These are phyloP conservation scores for Podaxis sp. DNA, from an alignment of 768 basidiomycete genomes.

Conservation along the genomic window DNA sequence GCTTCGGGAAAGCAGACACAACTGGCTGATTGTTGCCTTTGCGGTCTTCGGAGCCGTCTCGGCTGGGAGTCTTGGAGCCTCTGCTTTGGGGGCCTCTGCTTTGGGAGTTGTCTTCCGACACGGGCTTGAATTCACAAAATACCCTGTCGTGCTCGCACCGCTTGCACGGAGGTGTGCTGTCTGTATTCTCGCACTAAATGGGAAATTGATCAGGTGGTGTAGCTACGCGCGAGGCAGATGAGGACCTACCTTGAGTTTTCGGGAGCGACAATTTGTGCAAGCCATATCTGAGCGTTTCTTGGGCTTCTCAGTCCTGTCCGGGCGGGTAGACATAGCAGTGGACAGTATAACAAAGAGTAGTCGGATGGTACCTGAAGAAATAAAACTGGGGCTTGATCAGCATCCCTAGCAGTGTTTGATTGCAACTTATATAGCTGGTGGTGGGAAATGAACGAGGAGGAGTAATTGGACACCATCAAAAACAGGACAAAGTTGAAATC, in stretches of 20 bases:
- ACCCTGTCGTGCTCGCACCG: conserved; percentile 34
- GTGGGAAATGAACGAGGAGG: conserved; percentile 15
- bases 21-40: not conserved
- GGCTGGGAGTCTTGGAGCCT: not conserved
- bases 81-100: not conserved
- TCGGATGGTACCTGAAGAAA: not conserved
- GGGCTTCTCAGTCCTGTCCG: conserved; percentile 16
- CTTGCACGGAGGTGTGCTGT: conserved; percentile 33
- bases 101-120: conserved; percentile 28
- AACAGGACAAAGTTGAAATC: conserved; percentile 12
- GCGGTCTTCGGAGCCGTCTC: conserved; percentile 5
- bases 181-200: conserved; percentile 29
- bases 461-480: conserved; percentile 13
- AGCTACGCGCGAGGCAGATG: not conserved
- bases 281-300: conserved; percentile 48
- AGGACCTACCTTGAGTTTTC: conserved; percentile 52
- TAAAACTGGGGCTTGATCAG: conserved; percentile 11
- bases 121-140: conserved; percentile 43
- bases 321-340: conserved; percentile 8
- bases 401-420: conserved; percentile 11
- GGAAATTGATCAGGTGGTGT: not conserved
- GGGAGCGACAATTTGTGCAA: conserved; percentile 51
- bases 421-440: conserved; percentile 14
- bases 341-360: not conserved
- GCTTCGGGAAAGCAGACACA: not conserved